Evolutionary conservation across 768 basidiomycete species (phyloP), one percentile per base, ranked within the genome.

Genomic region (Goffeauzyma gilvescens): DNA sequence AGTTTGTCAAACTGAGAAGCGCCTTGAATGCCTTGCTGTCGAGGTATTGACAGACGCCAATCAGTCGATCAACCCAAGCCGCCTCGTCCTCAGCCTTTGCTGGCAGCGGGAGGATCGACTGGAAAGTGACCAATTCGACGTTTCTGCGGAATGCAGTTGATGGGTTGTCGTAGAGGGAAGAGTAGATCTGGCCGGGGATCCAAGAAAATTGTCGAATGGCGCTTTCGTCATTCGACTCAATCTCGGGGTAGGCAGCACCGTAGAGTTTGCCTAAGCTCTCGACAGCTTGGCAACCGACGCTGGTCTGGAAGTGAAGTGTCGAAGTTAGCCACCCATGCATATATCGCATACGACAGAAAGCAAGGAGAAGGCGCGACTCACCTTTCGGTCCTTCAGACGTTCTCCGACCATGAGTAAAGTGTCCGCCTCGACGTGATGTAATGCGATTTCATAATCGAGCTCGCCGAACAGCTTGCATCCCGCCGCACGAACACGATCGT

Each of bases 401-500:
- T 69, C 79, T 5, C 74, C 78, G 1, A 96, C 64, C 3, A 65
- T 67, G 12, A 70, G 68, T 34, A 95, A 65, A 38, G 78, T 76
- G 0, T 59, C 57, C 46, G 71, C 69, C 7, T 75, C 72, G 22
- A 89, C 75, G 53, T 84, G 76, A 57, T 90, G 87, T 24, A 86
- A 59, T 0, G 77, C 80, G 0, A 79, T 80, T 63, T 98, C 93
- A 55, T 85, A 95, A 59, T 95, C 89, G 9, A 96, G 65, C 42
- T 76, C 72, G 1, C 76, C 75, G 51, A 85, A 84, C 9, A 83
- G 64, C 54, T 72, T 76, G 68, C 86, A 90, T 1, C 76, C 76
- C 0, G 84, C 78, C 5, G 80, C 75, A 22, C 93, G 75, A 31
- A 98, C 78, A 55, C 77, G 82, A 46, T 95, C 93, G 50, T 96